Evolutionary conservation across 106 monocot species (phyloP), one percentile per base, ranked within the genome.

Genomic region (Vanilla planifolia): DNA sequence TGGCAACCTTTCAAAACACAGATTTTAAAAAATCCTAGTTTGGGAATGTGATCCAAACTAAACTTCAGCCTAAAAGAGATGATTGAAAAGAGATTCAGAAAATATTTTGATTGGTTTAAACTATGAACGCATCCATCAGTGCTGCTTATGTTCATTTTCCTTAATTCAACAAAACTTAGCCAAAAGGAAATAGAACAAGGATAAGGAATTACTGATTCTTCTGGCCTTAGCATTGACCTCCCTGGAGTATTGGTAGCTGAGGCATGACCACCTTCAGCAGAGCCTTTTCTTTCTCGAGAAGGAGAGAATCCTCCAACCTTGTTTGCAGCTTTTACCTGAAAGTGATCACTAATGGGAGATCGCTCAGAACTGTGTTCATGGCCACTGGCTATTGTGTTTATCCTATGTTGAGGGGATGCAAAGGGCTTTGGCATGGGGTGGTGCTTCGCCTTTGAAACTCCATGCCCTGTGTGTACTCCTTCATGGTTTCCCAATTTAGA

Each of bases 291-390:
- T 61, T 80, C 85, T 63, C 67, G 40, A 2, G 77, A 61, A 48
- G 79, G 71, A 15, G 71, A 71, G 14, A 61, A 58, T 16, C 57
- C 60, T 7, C 71, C 65, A 25, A 42, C 74, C 35, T 55, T 74
- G 50, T 41, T 75, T 22, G 41, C 63, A 48, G 48, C 33, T 66
- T 53, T 75, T 16, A 29, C 69, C 1, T 82, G 87, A 50, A 66
- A 37, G 16, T 60, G 79, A 15, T 51, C 69, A 33, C 83, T 82
- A 64, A 74, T 51, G 10, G 91, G 91, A 44, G 91, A 82, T 6
- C 63, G 59, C 43, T 79, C 86, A 19, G 71, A 6, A 43, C 69
- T 75, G 42, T 59, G 67, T 19, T 85, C 85, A 8, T 66, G 57
- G 48, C 68, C 70, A 51, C 56, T 52, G 36, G 66, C 67, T 4